Evolutionary conservation across 1,284 basidiomycete genomes (phyloP).

Genomic region (Apiotrichum gamsii): DNA sequence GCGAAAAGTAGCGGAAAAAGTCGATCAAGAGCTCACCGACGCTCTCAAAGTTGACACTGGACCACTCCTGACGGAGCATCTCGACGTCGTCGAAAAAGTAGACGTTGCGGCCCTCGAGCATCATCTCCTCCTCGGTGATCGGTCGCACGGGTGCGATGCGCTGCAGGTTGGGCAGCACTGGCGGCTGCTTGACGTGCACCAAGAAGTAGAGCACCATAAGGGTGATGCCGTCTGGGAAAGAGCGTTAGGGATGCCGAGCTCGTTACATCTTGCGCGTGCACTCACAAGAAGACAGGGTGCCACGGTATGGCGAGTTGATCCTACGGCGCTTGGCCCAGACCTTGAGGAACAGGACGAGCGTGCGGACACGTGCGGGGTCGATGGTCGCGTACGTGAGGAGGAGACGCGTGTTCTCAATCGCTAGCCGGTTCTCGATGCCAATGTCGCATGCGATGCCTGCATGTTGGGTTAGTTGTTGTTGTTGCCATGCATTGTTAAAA

Average conservation of each 20-base stretch:
- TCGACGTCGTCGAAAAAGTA: conserved; percentile 99
- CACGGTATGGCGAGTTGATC: conserved; percentile 96
- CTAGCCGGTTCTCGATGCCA: conserved; percentile 94
- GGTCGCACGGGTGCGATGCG: conserved; percentile 78
- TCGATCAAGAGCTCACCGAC: conserved; percentile 97
- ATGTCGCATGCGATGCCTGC: conserved; percentile 86
- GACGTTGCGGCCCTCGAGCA: conserved; percentile 74
- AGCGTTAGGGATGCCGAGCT: too few species aligned
- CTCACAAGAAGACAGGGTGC: conserved; percentile 80
- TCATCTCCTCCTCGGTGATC: conserved; percentile 80
- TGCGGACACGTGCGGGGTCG: conserved; percentile 87
- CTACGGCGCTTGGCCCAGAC: conserved; percentile 98
- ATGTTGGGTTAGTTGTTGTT: too few species aligned
- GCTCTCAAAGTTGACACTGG: conserved; percentile 83
- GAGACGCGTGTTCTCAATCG: conserved; percentile 91
- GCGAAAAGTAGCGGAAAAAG: conserved; percentile 94
- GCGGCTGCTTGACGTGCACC: conserved; percentile 91
- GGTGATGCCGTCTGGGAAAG: conserved; percentile 70
- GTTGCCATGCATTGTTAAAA: too few species aligned
- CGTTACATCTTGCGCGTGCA: too few species aligned
- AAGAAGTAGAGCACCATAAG: conserved; percentile 96
- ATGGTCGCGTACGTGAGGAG: conserved; percentile 97
- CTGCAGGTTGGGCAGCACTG: conserved; percentile 85
- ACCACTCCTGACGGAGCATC: conserved; percentile 77
- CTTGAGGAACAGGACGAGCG: conserved; percentile 94